These are phyloP conservation scores for Dendrothele bispora DNA, from an alignment of 768 basidiomycete species.

Conservation along the genomic window DNA sequence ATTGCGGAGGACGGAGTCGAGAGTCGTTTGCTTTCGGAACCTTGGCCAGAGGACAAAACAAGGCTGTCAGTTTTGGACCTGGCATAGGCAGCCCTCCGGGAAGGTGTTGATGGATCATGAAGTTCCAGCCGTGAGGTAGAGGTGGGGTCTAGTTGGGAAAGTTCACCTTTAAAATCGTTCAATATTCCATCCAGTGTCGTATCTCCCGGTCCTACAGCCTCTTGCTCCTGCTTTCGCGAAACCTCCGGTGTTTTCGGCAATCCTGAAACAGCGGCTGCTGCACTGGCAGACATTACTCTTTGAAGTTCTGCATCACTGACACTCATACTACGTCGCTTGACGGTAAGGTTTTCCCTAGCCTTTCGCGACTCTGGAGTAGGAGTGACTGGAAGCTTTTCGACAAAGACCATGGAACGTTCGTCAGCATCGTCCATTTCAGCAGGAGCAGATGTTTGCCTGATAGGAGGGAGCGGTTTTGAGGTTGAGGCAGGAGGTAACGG, in stretches of 20 bases:
- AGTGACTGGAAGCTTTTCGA: conserved; percentile 45
- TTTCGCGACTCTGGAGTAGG: conserved; percentile 21
- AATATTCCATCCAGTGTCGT: conserved; percentile 61
- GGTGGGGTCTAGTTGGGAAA: conserved; percentile 64
- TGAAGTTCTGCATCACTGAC: conserved; percentile 64
- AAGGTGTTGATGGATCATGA: conserved; percentile 61
- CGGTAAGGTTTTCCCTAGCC: conserved; percentile 25
- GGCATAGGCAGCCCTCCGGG: conserved; percentile 38
- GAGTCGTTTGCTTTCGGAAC: conserved; percentile 11
- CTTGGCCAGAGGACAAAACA: conserved; percentile 18
- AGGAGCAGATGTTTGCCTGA: conserved; percentile 35
- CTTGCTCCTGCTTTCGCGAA: not conserved
- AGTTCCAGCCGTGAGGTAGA: conserved; percentile 57
- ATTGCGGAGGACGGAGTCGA: conserved; percentile 12
- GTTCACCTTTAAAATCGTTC: conserved; percentile 71
- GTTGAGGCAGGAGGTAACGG: conserved; percentile 32
- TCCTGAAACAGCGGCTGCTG: conserved; percentile 31
- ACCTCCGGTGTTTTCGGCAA: conserved; percentile 4
- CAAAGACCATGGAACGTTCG: conserved; percentile 57
- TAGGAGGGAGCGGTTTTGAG: conserved; percentile 67
- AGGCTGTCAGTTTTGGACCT: conserved; percentile 36
- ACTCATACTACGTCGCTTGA: conserved; percentile 66
- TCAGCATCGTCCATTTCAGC: conserved; percentile 46
- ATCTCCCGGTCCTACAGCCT: conserved; percentile 14
- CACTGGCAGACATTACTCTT: conserved; percentile 37